Evolutionary conservation across 1,284 basidiomycete genomes (phyloP), one percentile per base, ranked within the genome.

Genomic region (Heterobasidion annosum): DNA sequence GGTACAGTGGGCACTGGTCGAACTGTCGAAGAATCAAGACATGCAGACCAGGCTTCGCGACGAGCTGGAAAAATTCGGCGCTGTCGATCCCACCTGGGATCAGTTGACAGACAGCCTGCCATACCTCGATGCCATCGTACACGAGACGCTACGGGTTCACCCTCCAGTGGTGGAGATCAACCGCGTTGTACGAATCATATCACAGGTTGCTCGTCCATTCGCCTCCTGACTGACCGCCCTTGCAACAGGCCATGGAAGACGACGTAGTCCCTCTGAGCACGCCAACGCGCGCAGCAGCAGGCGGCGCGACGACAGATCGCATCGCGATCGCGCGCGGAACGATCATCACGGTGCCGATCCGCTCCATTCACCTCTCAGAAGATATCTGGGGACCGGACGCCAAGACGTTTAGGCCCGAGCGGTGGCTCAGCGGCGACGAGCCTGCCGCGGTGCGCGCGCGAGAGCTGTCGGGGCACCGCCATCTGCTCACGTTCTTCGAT

Each of bases 211-310:
- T 19, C 8, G n/a, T 25, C 25, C 25, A 15, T 3, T 45, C 16
- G 2, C n/a, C 13, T 3, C 2, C 34, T 34, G 7, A 5, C 48
- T 44, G 9, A 44, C 5, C 5, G 25, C 25, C 25, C 25, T 1
- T 25, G n/a, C 7, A 7, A 8, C 53, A 62, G 61, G 62, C 62
- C 1, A 56, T 65, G 19, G 64, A 79, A 68, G 78, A 82, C 58
- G 79, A 83, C 52, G 61, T 80, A 1, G 72, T 84, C 18, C 82
- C 79, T 0, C 70, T 83, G 53, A 69, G 67, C 40, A 57, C 61
- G 5, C 78, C 77, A 1, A 56, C 80, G 34, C 61, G 58, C 7
- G 73, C 73, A 0, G 54, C 62, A 3, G 59, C 25, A 25, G 3
- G 67, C 0, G 79, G 78, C 0, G 57, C 70, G 47, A 57, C 62